Percentiles rank a stretch among this genome's conserved stretches.
Evolutionary conservation across 1,284 basidiomycete species (phyloP).

Genomic region (Cryptococcus sp.): DNA sequence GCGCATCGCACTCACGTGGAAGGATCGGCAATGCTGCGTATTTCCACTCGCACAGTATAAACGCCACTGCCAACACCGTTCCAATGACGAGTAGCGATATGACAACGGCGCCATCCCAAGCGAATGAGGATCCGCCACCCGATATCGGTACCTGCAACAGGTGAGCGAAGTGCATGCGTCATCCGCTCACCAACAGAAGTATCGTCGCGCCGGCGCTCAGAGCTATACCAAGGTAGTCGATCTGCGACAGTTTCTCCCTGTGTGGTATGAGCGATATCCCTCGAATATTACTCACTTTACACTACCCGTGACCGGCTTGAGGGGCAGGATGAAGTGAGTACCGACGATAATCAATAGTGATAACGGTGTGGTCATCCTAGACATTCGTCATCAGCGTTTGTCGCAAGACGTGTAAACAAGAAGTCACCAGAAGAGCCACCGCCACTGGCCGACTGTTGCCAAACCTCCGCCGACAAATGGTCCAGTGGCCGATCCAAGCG

Average conservation of each 20-base stretch:
- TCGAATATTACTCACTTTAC: too few relatives aligned
- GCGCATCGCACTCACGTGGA: constrained; percentile 22
- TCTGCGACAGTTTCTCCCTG: constrained; percentile 36
- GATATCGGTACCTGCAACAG: constrained; percentile 43
- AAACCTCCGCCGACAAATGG: constrained; percentile 39
- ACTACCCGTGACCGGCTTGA: constrained; percentile 34
- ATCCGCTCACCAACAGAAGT: too few relatives aligned
- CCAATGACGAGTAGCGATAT: constrained; percentile 35
- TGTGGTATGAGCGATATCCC: too few relatives aligned
- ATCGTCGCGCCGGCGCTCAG: constrained; percentile 32
- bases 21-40: constrained; percentile 35
- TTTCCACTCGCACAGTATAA: constrained; percentile 28
- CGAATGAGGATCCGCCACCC: constrained; percentile 40
- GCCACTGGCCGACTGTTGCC: constrained; percentile 32
- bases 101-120: constrained; percentile 34
- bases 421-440: constrained; percentile 35
- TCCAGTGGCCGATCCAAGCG: constrained; percentile 26
- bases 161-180: too few relatives aligned
- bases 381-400: neutral
- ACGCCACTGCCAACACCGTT: constrained; percentile 16
- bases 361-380: too few relatives aligned
- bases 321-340: constrained; percentile 37
- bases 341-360: too few relatives aligned
- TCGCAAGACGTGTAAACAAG: neutral
- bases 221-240: constrained; percentile 39